phyloP scores from a whole-genome alignment of 257 asterid species.

The Nicotiana attenuata region DNA sequence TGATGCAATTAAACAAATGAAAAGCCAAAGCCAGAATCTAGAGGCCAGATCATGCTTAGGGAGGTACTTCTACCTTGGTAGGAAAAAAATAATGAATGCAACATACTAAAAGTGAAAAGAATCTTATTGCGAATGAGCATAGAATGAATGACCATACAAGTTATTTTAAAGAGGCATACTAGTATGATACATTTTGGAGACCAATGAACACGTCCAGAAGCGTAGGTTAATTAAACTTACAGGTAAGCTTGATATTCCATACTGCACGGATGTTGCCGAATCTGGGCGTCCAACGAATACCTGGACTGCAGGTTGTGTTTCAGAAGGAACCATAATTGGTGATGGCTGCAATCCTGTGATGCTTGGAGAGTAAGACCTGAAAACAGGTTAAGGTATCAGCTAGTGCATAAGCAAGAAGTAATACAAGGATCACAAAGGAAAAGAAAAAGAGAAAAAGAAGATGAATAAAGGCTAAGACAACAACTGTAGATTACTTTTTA shows the following conservation, averaged over 20 bases:
- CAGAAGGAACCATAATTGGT: conserved; percentile 14
- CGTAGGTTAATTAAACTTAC: conserved; percentile 16
- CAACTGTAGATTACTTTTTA: not conserved
- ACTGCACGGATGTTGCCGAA: conserved; percentile 11
- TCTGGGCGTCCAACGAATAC: conserved; percentile 7
- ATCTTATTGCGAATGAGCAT: not conserved
- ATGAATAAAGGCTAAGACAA: not conserved
- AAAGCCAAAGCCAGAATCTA: not conserved
- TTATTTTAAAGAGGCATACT: not conserved
- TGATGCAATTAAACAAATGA: not conserved
- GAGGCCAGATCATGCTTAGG: not conserved
- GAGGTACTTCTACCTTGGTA: not conserved
- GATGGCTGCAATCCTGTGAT: not conserved
- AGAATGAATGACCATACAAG: not conserved
- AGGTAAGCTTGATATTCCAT: conserved; percentile 33
- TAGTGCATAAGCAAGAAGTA: not conserved
- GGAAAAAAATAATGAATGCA: not conserved
- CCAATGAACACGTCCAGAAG: not conserved
- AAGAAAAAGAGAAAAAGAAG: not conserved
- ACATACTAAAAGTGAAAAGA: not conserved
- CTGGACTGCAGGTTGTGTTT: conserved; percentile 2
- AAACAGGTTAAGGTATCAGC: not conserved
- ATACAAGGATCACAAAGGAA: not conserved
- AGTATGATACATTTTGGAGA: not conserved
- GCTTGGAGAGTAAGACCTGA: conserved; percentile 17